These are phyloP conservation scores for Sclerotinia sclerotiorum DNA, from an alignment of 2,329 filamentous ascomycete species.

Conservation along the genomic window DNA sequence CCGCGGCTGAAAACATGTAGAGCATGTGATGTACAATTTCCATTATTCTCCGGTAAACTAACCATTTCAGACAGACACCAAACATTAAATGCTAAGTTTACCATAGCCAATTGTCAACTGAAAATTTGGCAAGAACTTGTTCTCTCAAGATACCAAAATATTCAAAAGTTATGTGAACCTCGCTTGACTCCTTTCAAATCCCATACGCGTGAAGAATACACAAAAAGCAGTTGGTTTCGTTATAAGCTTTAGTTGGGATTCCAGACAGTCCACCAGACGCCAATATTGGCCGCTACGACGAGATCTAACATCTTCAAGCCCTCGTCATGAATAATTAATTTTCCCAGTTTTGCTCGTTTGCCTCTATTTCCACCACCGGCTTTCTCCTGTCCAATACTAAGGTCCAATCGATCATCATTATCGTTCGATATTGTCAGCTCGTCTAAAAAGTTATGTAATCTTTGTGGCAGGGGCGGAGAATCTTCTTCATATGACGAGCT, in stretches of 20 bases:
- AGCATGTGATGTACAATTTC: not conserved
- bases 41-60: not conserved
- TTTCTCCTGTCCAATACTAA: conserved; percentile 76
- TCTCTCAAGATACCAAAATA: not conserved
- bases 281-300: conserved; percentile 86
- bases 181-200: not conserved
- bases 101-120: not conserved
- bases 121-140: not conserved
- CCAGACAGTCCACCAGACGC: conserved; percentile 91
- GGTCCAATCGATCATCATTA: conserved; percentile 56
- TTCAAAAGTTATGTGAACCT: not conserved
- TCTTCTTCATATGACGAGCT: conserved; percentile 27
- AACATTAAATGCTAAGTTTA: not conserved
- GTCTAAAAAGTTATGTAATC: conserved; percentile 12
- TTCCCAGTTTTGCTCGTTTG: conserved; percentile 87
- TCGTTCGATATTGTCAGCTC: conserved; percentile 23
- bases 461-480: not conserved
- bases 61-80: not conserved
- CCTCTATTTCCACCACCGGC: conserved; percentile 85
- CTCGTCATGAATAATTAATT: conserved; percentile 84
- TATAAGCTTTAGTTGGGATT: conserved; percentile 44
- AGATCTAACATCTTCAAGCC: conserved; percentile 95
- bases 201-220: not conserved
- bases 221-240: not conserved
- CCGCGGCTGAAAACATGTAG: conserved; percentile 6